Evolutionary conservation across 441 rosid genomes (phyloP).

Genomic region (Capsella rubella): DNA sequence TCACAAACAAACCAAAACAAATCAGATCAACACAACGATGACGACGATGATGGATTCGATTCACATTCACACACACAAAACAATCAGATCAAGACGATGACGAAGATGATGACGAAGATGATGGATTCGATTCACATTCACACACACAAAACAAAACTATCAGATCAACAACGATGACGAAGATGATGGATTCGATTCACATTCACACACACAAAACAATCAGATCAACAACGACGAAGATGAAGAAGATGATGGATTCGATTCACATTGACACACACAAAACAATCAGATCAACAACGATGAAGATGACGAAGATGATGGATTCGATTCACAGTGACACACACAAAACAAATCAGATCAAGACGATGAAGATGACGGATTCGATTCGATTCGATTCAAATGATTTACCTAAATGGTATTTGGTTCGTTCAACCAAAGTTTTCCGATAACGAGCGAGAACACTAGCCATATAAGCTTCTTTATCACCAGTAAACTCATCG

Average conservation of each 20-base stretch:
- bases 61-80: neutral
- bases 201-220: neutral
- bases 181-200: neutral
- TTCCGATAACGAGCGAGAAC: conserved; percentile 84
- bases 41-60: neutral
- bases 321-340: neutral
- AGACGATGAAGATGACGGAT: neutral
- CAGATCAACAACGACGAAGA: neutral
- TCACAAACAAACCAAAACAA: neutral
- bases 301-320: neutral
- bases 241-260: no score
- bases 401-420: conserved; percentile 72
- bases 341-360: neutral
- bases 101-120: neutral
- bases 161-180: neutral
- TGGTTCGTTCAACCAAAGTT: conserved; percentile 78
- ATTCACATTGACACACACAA: no score
- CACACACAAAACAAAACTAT: neutral
- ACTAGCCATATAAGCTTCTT: conserved; percentile 90
- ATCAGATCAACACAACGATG: neutral
- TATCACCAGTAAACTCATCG: conserved; percentile 86
- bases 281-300: neutral
- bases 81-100: neutral
- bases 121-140: neutral
- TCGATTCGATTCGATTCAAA: neutral